These are phyloP conservation scores for Leishmania tarentolae DNA, from an alignment of 208 protist species.

Conservation along the genomic window DNA sequence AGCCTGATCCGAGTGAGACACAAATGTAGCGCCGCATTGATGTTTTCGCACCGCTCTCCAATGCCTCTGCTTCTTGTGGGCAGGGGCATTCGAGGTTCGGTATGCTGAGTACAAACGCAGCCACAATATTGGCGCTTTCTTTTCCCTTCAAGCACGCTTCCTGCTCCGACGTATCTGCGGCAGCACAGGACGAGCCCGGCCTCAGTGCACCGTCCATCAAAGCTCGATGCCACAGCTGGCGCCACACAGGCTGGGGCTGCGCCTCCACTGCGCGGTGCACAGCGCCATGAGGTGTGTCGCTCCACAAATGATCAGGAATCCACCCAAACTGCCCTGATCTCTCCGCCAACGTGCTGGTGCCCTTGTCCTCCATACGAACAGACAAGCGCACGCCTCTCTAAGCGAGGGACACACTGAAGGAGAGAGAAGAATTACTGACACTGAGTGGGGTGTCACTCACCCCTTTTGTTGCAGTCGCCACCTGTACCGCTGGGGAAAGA, in stretches of 20 bases:
- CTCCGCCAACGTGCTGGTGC: not conserved
- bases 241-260: slow-evolving; percentile 18
- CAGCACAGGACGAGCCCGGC: not conserved
- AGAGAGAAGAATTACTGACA: not conserved
- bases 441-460: not conserved
- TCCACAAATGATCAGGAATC: slow-evolving; percentile 16
- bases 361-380: not conserved
- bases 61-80: not conserved
- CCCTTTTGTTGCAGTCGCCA: not conserved
- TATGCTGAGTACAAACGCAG: slow-evolving; percentile 54
- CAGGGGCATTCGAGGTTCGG: not conserved
- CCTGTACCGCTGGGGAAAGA: not conserved
- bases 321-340: not conserved
- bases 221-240: slow-evolving; percentile 14
- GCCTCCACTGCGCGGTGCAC: slow-evolving; percentile 26
- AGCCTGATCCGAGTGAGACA: slow-evolving; percentile 79
- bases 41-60: not conserved
- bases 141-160: not conserved
- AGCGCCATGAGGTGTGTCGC: slow-evolving; percentile 13
- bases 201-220: not conserved
- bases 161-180: not conserved
- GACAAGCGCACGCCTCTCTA: not conserved
- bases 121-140: slow-evolving; percentile 35
- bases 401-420: not conserved
- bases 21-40: slow-evolving; percentile 51